A percentile compares a stretch with the other conserved stretches of the same genome.
These are phyloP conservation scores for Pyrenochaeta sp. DNA, from an alignment of 2,329 filamentous ascomycete genomes.

Conservation along the genomic window DNA sequence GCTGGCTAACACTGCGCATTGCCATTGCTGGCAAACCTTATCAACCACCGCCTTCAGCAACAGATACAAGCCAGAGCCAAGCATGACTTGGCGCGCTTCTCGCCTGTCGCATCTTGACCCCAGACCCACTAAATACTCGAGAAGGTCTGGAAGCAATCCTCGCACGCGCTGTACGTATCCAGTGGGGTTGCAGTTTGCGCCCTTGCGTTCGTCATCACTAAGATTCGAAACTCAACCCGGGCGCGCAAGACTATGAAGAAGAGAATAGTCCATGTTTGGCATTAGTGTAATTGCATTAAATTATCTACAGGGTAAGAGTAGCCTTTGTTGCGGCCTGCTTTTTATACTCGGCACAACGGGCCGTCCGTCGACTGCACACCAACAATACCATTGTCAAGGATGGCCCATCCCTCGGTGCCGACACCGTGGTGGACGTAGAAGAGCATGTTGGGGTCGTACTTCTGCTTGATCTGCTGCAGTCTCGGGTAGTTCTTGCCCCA, in stretches of 20 bases:
- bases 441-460: conserved; percentile 40
- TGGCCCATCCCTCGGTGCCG: conserved; percentile 41
- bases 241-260: neutral
- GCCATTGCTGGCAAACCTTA: neutral
- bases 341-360: conserved; percentile 33
- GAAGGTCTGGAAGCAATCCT: neutral
- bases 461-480: conserved; percentile 39
- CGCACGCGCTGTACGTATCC: conserved; percentile 6
- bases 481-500: conserved; percentile 48
- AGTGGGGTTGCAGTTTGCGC: conserved; percentile 4
- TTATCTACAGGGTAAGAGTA: conserved; percentile 8
- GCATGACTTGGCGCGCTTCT: neutral
- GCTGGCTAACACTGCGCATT: neutral
- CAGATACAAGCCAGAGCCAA: neutral
- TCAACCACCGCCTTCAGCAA: neutral
- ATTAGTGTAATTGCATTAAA: conserved; percentile 7
- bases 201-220: neutral
- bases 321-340: neutral
- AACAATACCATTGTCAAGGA: conserved; percentile 37
- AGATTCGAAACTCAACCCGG: neutral
- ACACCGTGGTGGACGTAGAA: conserved; percentile 46
- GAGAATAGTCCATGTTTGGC: neutral
- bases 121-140: neutral
- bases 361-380: conserved; percentile 44
- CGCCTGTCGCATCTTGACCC: neutral